Evolutionary conservation across 179 eudicot species (phyloP).

Genomic region (Pouteria campechiana): DNA sequence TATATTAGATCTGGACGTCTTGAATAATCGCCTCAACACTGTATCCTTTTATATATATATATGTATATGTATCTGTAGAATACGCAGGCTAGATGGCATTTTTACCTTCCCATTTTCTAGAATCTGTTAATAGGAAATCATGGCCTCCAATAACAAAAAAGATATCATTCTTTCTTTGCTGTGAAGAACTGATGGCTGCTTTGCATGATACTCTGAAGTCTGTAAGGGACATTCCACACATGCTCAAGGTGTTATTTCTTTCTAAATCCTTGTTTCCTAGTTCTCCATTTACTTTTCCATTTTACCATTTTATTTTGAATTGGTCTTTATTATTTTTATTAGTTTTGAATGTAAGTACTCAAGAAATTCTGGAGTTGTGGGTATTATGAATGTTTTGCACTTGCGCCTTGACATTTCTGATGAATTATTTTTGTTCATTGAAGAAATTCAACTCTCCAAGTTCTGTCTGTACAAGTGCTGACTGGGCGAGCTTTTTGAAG

Average conservation of each 20-base stretch:
- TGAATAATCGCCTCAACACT: conserved; percentile 75
- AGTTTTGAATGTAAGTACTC: background rate
- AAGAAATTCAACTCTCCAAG: conserved; percentile 96
- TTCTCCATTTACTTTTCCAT: background rate
- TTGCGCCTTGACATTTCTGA: too few species aligned
- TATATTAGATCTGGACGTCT: conserved; percentile 59
- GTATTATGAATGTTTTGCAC: background rate
- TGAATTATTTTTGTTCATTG: conserved; percentile 16
- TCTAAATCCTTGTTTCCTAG: background rate
- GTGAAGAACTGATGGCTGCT: conserved; percentile 72
- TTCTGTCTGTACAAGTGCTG: conserved; percentile 72
- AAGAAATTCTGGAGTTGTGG: background rate
- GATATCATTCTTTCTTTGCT: conserved; percentile 80
- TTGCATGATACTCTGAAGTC: conserved; percentile 75
- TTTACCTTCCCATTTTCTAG: too few species aligned
- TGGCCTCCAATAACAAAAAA: conserved; percentile 35
- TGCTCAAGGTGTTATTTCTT: conserved; percentile 56
- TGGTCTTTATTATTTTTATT: background rate
- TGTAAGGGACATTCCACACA: conserved; percentile 78
- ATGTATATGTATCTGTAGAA: too few species aligned
- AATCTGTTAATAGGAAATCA: too few species aligned
- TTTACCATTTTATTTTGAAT: background rate
- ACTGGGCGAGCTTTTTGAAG: conserved; percentile 88
- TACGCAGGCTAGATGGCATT: too few species aligned
- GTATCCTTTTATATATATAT: conserved; percentile 92